phyloP scores from a whole-genome alignment of 805 yeast species.

The Candida sakaeoensis region DNA sequence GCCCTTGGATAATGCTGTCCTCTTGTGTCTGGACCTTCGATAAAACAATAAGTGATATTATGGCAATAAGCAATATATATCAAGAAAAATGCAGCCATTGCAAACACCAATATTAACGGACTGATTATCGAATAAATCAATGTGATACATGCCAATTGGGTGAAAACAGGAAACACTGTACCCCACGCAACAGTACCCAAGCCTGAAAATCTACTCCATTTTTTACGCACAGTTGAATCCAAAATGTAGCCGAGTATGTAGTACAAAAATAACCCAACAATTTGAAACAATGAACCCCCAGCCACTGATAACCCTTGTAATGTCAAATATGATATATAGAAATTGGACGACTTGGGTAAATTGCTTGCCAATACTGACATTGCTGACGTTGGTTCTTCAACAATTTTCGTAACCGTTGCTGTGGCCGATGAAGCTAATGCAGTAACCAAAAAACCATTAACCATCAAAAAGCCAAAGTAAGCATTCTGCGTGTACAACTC shows the following conservation, averaged over 20 bases:
- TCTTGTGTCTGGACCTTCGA: constrained; percentile 67
- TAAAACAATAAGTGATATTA: constrained; percentile 67
- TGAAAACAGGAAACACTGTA: constrained; percentile 70
- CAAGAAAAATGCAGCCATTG: constrained; percentile 64
- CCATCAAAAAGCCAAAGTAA: constrained; percentile 65
- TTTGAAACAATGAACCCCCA: constrained; percentile 62
- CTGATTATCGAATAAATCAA: constrained; percentile 71
- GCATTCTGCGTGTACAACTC: constrained; percentile 66
- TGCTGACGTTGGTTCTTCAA: constrained; percentile 54
- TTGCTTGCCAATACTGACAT: constrained; percentile 60
- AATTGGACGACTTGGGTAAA: constrained; percentile 71
- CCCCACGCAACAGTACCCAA: constrained; percentile 65
- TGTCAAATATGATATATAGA: constrained; percentile 62
- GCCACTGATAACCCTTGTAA: constrained; percentile 67
- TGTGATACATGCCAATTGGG: constrained; percentile 65
- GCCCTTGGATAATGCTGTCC: constrained; percentile 89
- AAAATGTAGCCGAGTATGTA: constrained; percentile 54
- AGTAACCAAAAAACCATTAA: constrained; percentile 68
- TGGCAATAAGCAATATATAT: constrained; percentile 76
- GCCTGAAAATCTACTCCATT: constrained; percentile 54
- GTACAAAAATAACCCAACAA: constrained; percentile 54
- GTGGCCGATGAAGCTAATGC: constrained; percentile 71
- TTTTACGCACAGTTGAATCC: constrained; percentile 66
- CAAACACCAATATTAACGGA: constrained; percentile 77
- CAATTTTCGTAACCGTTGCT: constrained; percentile 59